Percentiles rank a stretch among this genome's conserved stretches.
phyloP scores from a whole-genome alignment of 352 stramenopile genomes.

The Globisporangium yorkense region DNA sequence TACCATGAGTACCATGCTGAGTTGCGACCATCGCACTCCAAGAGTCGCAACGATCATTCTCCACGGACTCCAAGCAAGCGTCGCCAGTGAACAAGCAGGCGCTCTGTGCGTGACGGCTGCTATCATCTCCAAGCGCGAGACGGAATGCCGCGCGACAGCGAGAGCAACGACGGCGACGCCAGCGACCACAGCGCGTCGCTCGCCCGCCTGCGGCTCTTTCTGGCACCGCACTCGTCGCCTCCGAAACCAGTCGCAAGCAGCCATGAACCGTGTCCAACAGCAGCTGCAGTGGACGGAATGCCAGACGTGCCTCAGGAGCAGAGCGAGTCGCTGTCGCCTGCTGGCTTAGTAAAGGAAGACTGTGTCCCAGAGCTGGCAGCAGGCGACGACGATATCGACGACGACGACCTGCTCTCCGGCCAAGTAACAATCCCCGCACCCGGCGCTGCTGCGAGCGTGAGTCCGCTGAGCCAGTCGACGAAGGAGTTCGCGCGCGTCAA shows the following conservation, averaged over 20 bases:
- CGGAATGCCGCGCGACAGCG: not conserved
- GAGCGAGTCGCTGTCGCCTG: not conserved
- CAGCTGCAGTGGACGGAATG: not conserved
- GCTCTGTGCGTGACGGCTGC: no score
- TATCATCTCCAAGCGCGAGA: not conserved
- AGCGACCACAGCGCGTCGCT: constrained; percentile 19
- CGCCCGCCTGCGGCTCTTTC: constrained; percentile 25
- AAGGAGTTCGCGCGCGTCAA: constrained; percentile 60
- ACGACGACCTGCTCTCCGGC: constrained; percentile 1
- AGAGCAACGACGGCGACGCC: not conserved
- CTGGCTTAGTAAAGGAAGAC: not conserved
- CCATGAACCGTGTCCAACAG: not conserved
- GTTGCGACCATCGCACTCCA: no score
- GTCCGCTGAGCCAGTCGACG: constrained; percentile 28
- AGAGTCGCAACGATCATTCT: no score
- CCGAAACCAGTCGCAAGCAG: not conserved
- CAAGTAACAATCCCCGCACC: constrained; percentile 25
- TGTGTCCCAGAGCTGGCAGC: not conserved
- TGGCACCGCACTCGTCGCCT: constrained; percentile 20
- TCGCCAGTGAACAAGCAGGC: no score
- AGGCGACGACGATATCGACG: constrained; percentile 7
- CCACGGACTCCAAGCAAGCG: no score
- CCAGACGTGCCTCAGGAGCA: no score
- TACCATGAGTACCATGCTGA: no score
- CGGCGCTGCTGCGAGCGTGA: constrained; percentile 39